Conservation (phyloP, 495 filamentous ascomycete species). For the Aspergillus steynii region DNA sequence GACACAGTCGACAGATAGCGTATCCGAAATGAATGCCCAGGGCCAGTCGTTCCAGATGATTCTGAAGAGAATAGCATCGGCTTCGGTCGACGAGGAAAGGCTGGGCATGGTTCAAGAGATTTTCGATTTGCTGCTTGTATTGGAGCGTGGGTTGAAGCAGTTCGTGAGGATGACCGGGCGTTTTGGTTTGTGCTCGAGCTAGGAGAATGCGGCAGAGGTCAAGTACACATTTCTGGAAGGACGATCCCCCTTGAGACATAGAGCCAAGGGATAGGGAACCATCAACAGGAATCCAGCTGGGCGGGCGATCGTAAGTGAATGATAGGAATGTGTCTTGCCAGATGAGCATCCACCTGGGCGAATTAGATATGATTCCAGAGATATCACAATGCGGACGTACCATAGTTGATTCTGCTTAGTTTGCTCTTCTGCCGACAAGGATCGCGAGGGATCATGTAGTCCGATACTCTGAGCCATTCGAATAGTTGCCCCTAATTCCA, state of each 20-base stretch:
- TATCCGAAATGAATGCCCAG: constrained; percentile 29
- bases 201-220: constrained; percentile 45
- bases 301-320: constrained; percentile 50
- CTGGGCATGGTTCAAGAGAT: constrained; percentile 41
- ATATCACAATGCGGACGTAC: constrained; percentile 5
- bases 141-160: constrained; percentile 30
- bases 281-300: constrained; percentile 32
- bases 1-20: constrained; percentile 19
- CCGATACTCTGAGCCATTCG: constrained; percentile 50
- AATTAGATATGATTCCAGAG: no score
- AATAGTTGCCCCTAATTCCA: constrained; percentile 39
- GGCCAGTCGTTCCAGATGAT: constrained; percentile 51
- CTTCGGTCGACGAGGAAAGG: constrained; percentile 43
- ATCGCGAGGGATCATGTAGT: constrained; percentile 42
- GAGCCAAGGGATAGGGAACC: constrained; percentile 30
- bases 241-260: constrained; percentile 15
- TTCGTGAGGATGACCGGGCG: constrained; percentile 15
- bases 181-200: constrained; percentile 11
- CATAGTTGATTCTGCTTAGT: constrained; percentile 17
- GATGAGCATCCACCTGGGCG: constrained; percentile 44
- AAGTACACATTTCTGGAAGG: constrained; percentile 22
- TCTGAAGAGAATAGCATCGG: constrained; percentile 38
- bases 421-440: constrained; percentile 26
- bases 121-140: constrained; percentile 38
- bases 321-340: constrained; percentile 56